Evolutionary conservation across 495 filamentous ascomycete species (phyloP), one percentile per base, ranked within the genome.

Genomic region (Elaphomyces granulatus): DNA sequence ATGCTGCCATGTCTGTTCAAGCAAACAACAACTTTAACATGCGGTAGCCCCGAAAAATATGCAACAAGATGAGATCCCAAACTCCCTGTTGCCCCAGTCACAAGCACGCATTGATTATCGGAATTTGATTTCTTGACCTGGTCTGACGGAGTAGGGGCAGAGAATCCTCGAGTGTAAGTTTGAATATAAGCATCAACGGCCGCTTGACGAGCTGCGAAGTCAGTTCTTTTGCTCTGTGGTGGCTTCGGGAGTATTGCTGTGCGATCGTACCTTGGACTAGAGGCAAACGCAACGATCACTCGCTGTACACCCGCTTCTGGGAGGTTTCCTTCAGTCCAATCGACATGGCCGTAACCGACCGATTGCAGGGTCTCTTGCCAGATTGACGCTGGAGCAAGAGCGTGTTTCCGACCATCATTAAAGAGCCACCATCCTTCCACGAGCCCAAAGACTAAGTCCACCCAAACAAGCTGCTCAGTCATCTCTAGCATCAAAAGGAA

Each of bases 341-440:
- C 63, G 2, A 72, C 63, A 45, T 63, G 53, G 9, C 54, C 57
- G 47, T 55, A 75, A 0, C 70, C 71, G 0, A 42, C 60, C 1
- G 49, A 18, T 17, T 60, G 52, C 4, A 75, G 45, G 8, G 53
- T 54, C 0, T 28, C 20, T 20, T 66, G 47, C 70, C 69, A 72
- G 1, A 39, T 37, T 0, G 36, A 17, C 19, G 56, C 46, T 12
- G 48, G 40, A 0, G 56, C 49, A 4, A 73, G 39, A 0, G 66
- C 66, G 46, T 75, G 68, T 2, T 31, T 40, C 0, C 68, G 60
- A 2, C 69, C 67, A 45, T 75, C 70, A 3, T 60, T 56, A 12
- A 66, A 66, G 10, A 64, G 49, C 70, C 70, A 74, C 71, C 71
- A 75, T 4, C 70, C 69, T 15, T 69, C 61, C 0, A 74, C 55